phyloP scores from a whole-genome alignment of 345 rosid species.

The Boechera stricta region DNA sequence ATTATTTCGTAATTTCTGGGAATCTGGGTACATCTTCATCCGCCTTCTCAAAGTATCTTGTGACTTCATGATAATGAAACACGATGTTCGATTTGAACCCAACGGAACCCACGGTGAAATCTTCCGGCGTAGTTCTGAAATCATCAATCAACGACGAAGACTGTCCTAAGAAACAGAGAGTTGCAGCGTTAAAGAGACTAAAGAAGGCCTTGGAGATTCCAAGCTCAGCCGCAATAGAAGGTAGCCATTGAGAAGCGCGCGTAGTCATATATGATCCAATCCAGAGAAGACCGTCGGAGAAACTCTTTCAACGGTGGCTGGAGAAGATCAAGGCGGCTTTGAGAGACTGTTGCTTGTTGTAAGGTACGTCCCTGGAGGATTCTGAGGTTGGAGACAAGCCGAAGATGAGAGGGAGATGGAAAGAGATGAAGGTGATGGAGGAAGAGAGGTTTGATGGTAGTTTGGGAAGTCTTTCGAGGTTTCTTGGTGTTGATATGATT shows the following conservation, averaged over 20 bases:
- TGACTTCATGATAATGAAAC: slow-evolving; percentile 50
- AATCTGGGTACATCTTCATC: slow-evolving; percentile 41
- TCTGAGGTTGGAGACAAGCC: slow-evolving; percentile 43
- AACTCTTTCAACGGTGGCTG: slow-evolving; percentile 33
- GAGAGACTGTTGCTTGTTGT: slow-evolving; percentile 50
- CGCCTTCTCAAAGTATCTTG: slow-evolving; percentile 50
- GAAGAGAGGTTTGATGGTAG: slow-evolving; percentile 43
- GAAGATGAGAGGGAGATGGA: slow-evolving; percentile 38
- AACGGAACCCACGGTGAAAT: slow-evolving; percentile 47
- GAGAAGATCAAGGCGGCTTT: slow-evolving; percentile 57
- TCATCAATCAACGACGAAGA: slow-evolving; percentile 30
- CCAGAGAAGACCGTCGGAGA: slow-evolving; percentile 42
- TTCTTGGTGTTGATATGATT: background rate
- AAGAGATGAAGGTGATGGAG: slow-evolving; percentile 33
- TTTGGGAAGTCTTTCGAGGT: background rate
- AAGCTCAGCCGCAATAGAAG: slow-evolving; percentile 39
- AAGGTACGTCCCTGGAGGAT: slow-evolving; percentile 51
- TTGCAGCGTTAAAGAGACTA: slow-evolving; percentile 46
- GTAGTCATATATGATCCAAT: slow-evolving; percentile 49
- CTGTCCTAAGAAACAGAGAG: slow-evolving; percentile 48
- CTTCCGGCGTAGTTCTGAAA: no score
- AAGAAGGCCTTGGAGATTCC: slow-evolving; percentile 50
- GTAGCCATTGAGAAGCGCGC: slow-evolving; percentile 56
- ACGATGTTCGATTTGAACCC: slow-evolving; percentile 42
- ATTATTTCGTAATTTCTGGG: no score